These are phyloP conservation scores for Bathelium albidoporum DNA, from an alignment of 495 filamentous ascomycete genomes.

Conservation along the genomic window DNA sequence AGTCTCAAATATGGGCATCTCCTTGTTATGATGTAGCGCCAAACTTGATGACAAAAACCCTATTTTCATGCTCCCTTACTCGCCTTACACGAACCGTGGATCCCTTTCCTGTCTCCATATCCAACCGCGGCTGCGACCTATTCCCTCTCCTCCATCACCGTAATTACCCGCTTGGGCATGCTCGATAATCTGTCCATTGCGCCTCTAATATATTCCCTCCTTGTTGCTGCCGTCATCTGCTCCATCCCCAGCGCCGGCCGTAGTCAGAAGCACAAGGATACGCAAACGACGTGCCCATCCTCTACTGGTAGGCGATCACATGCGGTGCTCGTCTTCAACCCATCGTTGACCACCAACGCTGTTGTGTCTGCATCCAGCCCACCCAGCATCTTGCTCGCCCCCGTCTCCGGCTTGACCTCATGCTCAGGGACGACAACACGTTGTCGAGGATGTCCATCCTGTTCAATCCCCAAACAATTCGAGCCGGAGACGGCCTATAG, in stretches of 20 bases:
- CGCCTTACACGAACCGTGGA: conserved; percentile 35
- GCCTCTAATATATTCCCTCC: conserved; percentile 34
- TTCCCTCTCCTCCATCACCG: conserved; percentile 37
- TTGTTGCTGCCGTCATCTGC: conserved; percentile 33
- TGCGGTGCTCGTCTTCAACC: conserved; percentile 29
- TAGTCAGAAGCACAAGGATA: conserved; percentile 30
- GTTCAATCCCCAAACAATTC: conserved; percentile 36
- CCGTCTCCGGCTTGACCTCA: conserved; percentile 35
- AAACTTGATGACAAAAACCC: conserved; percentile 38
- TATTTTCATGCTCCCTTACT: conserved; percentile 33
- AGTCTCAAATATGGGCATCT: conserved; percentile 25
- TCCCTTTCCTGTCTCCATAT: conserved; percentile 35
- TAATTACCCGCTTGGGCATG: conserved; percentile 32
- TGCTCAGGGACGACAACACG: conserved; percentile 34
- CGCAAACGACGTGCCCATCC: conserved; percentile 36
- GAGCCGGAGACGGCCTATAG: conserved; percentile 37
- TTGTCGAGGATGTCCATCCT: conserved; percentile 41
- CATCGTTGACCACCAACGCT: conserved; percentile 29
- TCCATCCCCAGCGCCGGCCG: conserved; percentile 32
- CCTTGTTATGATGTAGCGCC: conserved; percentile 42
- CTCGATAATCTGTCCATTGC: conserved; percentile 33
- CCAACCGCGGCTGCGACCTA: conserved; percentile 34
- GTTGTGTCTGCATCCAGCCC: conserved; percentile 27
- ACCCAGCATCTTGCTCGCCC: conserved; percentile 36
- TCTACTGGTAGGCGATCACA: conserved; percentile 36